Conservation (phyloP, 495 filamentous ascomycete species). For the Extremus antarcticus region DNA sequence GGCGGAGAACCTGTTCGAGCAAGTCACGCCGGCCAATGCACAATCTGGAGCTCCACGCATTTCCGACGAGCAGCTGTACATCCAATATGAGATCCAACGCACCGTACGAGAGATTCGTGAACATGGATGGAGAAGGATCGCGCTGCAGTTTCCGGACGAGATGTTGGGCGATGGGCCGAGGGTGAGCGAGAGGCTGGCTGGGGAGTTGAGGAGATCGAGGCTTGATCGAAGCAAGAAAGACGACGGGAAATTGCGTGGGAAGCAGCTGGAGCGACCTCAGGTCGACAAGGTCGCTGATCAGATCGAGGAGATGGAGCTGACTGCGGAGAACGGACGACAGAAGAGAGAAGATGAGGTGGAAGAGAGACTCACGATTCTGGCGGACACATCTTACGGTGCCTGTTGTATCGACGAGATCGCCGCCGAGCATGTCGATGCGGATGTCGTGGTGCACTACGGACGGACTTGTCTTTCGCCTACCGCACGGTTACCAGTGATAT, state of each 20-base stretch:
- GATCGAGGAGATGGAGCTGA: neutral
- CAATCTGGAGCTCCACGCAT: slow-evolving; percentile 23
- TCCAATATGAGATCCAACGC: slow-evolving; percentile 77
- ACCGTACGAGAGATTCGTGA: slow-evolving; percentile 64
- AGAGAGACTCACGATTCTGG: slow-evolving; percentile 69
- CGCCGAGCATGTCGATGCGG: slow-evolving; percentile 83
- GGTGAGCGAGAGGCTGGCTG: slow-evolving; percentile 58
- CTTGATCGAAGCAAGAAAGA: neutral
- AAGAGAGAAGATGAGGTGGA: neutral
- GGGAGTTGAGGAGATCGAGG: slow-evolving; percentile 37
- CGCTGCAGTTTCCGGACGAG: slow-evolving; percentile 86
- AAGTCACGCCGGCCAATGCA: slow-evolving; percentile 34
- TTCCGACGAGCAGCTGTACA: slow-evolving; percentile 59
- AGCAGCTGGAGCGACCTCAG: neutral
- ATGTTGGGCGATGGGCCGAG: slow-evolving; percentile 79
- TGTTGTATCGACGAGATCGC: slow-evolving; percentile 98
- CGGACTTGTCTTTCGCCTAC: slow-evolving; percentile 86
- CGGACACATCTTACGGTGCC: slow-evolving; percentile 90
- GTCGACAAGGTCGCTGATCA: neutral
- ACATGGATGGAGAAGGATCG: slow-evolving; percentile 64
- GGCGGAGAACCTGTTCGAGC: slow-evolving; percentile 67
- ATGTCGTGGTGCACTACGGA: slow-evolving; percentile 91
- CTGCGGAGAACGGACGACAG: neutral
- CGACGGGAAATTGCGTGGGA: neutral
- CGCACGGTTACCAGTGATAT: slow-evolving; percentile 75